Evolutionary conservation across 208 protist genomes (phyloP).

Genomic region (Leishmania braziliensis): DNA sequence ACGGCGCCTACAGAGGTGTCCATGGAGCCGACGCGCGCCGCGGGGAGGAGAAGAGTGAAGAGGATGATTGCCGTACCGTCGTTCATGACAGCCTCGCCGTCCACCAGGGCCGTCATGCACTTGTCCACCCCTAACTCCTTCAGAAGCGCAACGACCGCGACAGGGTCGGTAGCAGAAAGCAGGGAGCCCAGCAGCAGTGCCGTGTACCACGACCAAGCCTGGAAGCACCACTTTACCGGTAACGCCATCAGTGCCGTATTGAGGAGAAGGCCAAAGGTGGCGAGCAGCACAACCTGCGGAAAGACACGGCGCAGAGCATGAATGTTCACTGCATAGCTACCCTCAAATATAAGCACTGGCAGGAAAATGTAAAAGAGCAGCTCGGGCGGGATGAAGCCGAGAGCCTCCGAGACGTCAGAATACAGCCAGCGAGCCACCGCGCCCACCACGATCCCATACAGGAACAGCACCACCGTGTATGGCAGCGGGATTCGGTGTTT

Average conservation of each 20-base stretch:
- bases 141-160: constrained; percentile 87
- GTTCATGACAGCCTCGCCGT: constrained; percentile 91
- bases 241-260: constrained; percentile 68
- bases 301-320: constrained; percentile 72
- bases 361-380: constrained; percentile 91
- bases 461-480: constrained; percentile 81
- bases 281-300: constrained; percentile 68
- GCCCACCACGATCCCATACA: constrained; percentile 81
- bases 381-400: constrained; percentile 75
- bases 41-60: constrained; percentile 77
- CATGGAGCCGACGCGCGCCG: constrained; percentile 42
- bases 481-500: constrained; percentile 62
- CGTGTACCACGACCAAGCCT: constrained; percentile 69
- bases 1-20: constrained; percentile 39
- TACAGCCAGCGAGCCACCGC: constrained; percentile 49
- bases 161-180: constrained; percentile 90
- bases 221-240: constrained; percentile 52
- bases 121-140: constrained; percentile 83
- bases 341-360: constrained; percentile 90
- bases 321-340: constrained; percentile 83
- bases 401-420: constrained; percentile 49
- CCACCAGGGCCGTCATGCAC: constrained; percentile 79
- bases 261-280: constrained; percentile 78
- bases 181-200: constrained; percentile 78
- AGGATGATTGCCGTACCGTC: constrained; percentile 91